phyloP scores from a whole-genome alignment of 768 basidiomycete species.

The Russula compacta region DNA sequence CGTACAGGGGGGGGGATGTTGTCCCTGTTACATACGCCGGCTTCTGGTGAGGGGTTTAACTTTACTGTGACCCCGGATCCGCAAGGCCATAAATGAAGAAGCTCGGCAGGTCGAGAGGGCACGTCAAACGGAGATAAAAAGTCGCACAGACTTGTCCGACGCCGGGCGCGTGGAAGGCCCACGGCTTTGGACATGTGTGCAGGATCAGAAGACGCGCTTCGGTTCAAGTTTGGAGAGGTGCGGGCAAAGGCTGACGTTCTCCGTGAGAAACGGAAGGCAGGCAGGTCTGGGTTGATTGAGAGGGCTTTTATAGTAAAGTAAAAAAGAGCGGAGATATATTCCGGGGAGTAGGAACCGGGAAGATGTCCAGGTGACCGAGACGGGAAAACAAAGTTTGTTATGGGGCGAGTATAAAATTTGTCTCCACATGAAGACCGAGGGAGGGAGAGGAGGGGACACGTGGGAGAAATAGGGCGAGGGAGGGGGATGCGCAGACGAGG shows the following conservation, averaged over 20 bases:
- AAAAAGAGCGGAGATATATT: too few species aligned
- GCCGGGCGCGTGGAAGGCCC: not conserved
- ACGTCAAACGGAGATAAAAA: not conserved
- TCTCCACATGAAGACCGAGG: too few species aligned
- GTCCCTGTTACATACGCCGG: conserved; percentile 2
- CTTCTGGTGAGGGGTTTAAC: conserved; percentile 5
- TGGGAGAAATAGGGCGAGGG: not conserved
- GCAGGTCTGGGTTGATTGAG: not conserved
- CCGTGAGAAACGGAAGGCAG: conserved; percentile 6
- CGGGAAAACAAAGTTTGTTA: too few species aligned
- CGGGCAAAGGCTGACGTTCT: not conserved
- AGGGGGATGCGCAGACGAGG: not conserved
- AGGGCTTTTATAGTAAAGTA: not conserved
- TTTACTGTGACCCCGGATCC: conserved; percentile 1
- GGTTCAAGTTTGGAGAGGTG: not conserved
- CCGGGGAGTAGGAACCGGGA: too few species aligned
- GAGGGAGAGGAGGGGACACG: not conserved
- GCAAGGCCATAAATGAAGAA: not conserved
- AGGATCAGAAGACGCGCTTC: not conserved
- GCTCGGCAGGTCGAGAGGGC: not conserved
- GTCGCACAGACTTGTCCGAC: not conserved
- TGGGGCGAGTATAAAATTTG: too few species aligned
- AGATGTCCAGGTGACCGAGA: too few species aligned
- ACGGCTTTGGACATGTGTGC: not conserved
- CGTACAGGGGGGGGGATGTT: too few species aligned